phyloP scores from a whole-genome alignment of 2,329 filamentous ascomycete genomes.

The Emericellopsis atlantica region DNA sequence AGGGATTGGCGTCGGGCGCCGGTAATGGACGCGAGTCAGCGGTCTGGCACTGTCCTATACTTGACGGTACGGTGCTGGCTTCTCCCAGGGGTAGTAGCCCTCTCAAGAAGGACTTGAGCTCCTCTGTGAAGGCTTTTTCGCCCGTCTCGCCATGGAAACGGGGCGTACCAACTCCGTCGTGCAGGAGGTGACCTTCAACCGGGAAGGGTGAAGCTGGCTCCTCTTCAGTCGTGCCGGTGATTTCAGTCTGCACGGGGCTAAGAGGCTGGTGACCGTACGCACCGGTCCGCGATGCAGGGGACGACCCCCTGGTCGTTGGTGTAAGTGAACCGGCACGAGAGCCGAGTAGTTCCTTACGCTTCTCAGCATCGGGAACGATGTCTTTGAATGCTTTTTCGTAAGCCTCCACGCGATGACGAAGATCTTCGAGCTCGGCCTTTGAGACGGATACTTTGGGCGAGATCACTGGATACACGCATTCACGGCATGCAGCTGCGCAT shows the following conservation, averaged over 20 bases:
- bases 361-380: constrained; percentile 19
- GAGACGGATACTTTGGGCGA: constrained; percentile 30
- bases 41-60: constrained; percentile 31
- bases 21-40: constrained; percentile 29
- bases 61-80: constrained; percentile 20
- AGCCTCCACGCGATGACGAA: constrained; percentile 23
- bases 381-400: constrained; percentile 26
- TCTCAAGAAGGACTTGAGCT: constrained; percentile 20
- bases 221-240: constrained; percentile 1
- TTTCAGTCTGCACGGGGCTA: constrained; percentile 5
- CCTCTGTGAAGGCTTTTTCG: constrained; percentile 34
- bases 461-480: constrained; percentile 32
- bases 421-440: constrained; percentile 25
- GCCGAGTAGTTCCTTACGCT: constrained; percentile 18
- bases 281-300: constrained; percentile 6
- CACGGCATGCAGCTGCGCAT: constrained; percentile 26
- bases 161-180: constrained; percentile 28
- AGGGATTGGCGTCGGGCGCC: constrained; percentile 22
- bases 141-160: constrained; percentile 37
- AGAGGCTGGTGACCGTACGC: not conserved
- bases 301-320: constrained; percentile 4
- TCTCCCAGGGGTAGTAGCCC: constrained; percentile 4
- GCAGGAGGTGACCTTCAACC: constrained; percentile 26
- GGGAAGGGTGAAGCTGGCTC: not conserved
- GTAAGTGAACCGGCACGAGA: constrained; percentile 8